Evolutionary conservation across 306 rosid species (phyloP), one percentile per base, ranked within the genome.

Genomic region (Glycine tomentella): DNA sequence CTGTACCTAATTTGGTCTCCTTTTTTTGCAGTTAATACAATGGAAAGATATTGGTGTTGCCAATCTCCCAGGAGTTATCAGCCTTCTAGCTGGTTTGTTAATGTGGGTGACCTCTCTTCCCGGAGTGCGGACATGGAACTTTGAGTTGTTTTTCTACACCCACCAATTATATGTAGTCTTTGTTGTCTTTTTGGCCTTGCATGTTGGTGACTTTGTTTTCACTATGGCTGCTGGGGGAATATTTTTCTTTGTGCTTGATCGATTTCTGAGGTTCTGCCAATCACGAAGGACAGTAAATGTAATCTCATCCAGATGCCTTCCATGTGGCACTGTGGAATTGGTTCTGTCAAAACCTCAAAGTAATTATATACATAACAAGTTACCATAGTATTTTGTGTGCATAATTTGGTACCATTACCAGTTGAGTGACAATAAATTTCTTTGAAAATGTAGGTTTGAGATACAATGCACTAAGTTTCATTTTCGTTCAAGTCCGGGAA

Each of bases 101-200:
- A 95, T 95, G 99, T 95, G 99, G 99, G 82, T 84, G 80, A 95
- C 99, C 31, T 95, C 99, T 45, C 90, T 95, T 72, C 87, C 95
- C 48, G 92, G 90, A 65, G 89, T 93, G 65, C 86, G 99, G 80
- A 91, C 75, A 63, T 64, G 88, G 78, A 89, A 91, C 52, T 95
- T 95, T 62, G 99, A 95, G 88, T 55, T 95, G 85, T 95, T 95
- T 86, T 93, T 93, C 90, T 95, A 93, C 89, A 95, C 97, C 13
- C 99, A 95, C 83, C 97, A 95, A 61, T 85, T 95, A 65, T 95
- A 93, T 64, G 77, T 91, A 13, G 83, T 95, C 80, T 95, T 93
- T 40, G 83, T 91, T 38, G 72, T 95, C 79, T 90, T 90, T 84
- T 40, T 95, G 70, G 97, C 97, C 13, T 77, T 93, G 83, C 99